Evolutionary conservation across 805 yeast genomes (phyloP).

Genomic region (Candida incommunis): DNA sequence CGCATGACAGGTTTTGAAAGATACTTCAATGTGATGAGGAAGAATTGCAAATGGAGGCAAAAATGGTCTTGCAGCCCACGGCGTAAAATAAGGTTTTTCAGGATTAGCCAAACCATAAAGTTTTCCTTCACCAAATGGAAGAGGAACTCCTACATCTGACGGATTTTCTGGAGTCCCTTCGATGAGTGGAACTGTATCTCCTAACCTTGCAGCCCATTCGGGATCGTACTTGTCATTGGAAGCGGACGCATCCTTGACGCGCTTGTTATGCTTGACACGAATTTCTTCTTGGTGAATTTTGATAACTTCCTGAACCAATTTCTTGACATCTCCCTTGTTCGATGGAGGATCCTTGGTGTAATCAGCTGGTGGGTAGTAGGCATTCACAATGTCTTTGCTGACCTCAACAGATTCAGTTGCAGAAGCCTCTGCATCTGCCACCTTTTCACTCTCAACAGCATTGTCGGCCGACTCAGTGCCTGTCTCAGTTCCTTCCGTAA

Average conservation of each 20-base stretch:
- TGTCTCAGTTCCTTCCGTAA: slow-evolving; percentile 12
- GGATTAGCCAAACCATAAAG: slow-evolving; percentile 72
- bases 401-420: slow-evolving; percentile 4
- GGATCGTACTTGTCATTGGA: slow-evolving; percentile 31
- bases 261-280: slow-evolving; percentile 12
- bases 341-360: slow-evolving; percentile 1
- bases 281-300: slow-evolving; percentile 12
- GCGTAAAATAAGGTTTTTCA: slow-evolving; percentile 76
- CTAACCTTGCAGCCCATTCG: slow-evolving; percentile 36
- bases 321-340: slow-evolving; percentile 15
- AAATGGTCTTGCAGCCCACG: slow-evolving; percentile 93
- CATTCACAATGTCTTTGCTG: slow-evolving; percentile 2
- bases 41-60: slow-evolving; percentile 82
- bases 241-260: slow-evolving; percentile 9
- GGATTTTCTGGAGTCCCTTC: slow-evolving; percentile 36
- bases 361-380: slow-evolving; percentile 3
- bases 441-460: slow-evolving; percentile 15
- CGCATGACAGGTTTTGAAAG: slow-evolving; percentile 87
- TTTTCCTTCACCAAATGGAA: slow-evolving; percentile 36
- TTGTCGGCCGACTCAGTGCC: slow-evolving; percentile 8
- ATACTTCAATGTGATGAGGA: slow-evolving; percentile 84
- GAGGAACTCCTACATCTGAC: slow-evolving; percentile 27
- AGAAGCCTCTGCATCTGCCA: slow-evolving; percentile 19
- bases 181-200: slow-evolving; percentile 27
- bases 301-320: slow-evolving; percentile 16